Percentiles rank a stretch among this genome's conserved stretches.
These are phyloP conservation scores for Esteya vermicola DNA, from an alignment of 2,329 filamentous ascomycete species.

Conservation along the genomic window DNA sequence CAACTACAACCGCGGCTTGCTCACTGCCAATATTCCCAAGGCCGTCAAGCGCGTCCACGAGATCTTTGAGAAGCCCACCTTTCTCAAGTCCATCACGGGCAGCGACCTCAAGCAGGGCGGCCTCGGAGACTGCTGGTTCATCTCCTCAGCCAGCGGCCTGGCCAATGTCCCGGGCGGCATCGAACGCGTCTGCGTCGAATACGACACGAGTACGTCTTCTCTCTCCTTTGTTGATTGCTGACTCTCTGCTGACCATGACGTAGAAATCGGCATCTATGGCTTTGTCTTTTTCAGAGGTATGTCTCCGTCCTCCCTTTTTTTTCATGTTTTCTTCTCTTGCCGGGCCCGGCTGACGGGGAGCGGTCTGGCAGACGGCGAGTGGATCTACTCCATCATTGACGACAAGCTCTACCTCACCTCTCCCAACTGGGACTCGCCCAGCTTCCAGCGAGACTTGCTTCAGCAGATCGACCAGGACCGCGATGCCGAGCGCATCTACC, in stretches of 20 bases:
- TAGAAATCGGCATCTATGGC: constrained; percentile 67
- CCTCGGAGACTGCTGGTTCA: constrained; percentile 72
- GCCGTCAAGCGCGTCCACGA: constrained; percentile 64
- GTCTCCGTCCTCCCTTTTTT: not conserved
- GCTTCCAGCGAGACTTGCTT: constrained; percentile 58
- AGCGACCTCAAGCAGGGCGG: constrained; percentile 66
- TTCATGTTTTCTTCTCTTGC: not conserved
- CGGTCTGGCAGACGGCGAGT: constrained; percentile 71
- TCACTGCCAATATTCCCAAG: constrained; percentile 42
- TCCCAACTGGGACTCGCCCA: constrained; percentile 67
- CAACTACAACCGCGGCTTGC: constrained; percentile 17
- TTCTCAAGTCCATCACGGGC: constrained; percentile 50
- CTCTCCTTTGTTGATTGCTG: not conserved
- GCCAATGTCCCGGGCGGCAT: constrained; percentile 60
- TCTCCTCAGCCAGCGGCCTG: constrained; percentile 64
- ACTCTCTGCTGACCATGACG: not conserved
- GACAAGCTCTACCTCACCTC: constrained; percentile 79
- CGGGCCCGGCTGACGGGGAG: not conserved
- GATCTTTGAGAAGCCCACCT: constrained; percentile 61
- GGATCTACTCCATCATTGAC: constrained; percentile 84
- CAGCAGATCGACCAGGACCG: constrained; percentile 61
- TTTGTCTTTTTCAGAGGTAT: constrained; percentile 70
- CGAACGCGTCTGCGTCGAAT: constrained; percentile 59
- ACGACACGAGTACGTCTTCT: constrained; percentile 39
- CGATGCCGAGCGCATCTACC: constrained; percentile 51